These are phyloP conservation scores for Cicer bijugum DNA, from an alignment of 306 rosid genomes.

Conservation along the genomic window DNA sequence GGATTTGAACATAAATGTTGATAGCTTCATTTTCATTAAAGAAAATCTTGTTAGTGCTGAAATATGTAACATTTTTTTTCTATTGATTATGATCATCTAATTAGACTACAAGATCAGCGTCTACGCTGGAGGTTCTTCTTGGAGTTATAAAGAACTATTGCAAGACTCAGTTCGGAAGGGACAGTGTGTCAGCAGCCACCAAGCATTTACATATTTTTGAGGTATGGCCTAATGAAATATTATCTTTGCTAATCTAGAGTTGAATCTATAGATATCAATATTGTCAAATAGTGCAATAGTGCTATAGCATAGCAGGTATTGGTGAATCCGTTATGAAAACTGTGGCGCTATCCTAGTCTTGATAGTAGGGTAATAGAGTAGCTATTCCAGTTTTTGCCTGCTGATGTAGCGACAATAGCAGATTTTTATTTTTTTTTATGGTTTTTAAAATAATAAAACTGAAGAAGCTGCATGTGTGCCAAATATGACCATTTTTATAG, in stretches of 20 bases:
- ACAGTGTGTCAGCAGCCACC: slow-evolving; percentile 65
- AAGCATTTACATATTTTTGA: slow-evolving; percentile 80
- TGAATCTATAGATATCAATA: slow-evolving; percentile 26
- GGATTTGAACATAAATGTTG: slow-evolving; percentile 31
- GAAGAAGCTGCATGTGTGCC: no score
- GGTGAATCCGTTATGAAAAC: no score
- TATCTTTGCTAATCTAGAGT: slow-evolving; percentile 28
- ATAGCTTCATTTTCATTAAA: slow-evolving; percentile 40
- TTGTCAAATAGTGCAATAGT: no score
- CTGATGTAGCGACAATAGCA: no score
- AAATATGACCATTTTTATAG: no score
- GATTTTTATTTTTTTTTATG: no score
- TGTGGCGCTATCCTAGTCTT: no score
- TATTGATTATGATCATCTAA: slow-evolving; percentile 36
- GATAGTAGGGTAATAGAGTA: no score
- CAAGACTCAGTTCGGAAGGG: slow-evolving; percentile 74
- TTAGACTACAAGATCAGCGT: slow-evolving; percentile 80
- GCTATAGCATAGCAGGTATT: no score
- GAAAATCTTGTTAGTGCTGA: slow-evolving; percentile 20
- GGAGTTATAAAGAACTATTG: slow-evolving; percentile 84
- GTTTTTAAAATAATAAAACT: no score
- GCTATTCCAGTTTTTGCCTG: no score
- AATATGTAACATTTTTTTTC: slow-evolving; percentile 23
- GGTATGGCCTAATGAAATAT: slow-evolving; percentile 52
- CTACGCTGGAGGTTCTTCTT: slow-evolving; percentile 89